Evolutionary conservation across 2,329 filamentous ascomycete genomes (phyloP), one percentile per base, ranked within the genome.

Genomic region (Neopestalotiopsis sp.): DNA sequence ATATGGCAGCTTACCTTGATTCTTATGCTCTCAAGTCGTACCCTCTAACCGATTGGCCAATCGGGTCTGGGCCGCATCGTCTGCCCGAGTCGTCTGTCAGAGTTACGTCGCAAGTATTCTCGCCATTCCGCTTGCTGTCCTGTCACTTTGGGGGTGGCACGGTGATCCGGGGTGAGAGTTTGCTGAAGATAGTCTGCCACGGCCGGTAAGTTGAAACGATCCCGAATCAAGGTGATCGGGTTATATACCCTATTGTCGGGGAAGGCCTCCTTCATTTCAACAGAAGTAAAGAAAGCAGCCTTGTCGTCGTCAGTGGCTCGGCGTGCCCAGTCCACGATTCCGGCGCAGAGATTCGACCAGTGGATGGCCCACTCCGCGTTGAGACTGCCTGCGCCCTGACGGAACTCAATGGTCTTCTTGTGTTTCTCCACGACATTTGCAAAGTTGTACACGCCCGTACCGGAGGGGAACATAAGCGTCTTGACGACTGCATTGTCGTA

Each of bases 371-470:
- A 62, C 4, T 62, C 59, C 3, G 5, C 32, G 13, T 62, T 62
- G 3, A 62, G 28, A 17, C 28, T 34, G 14, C 59, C 59, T 17
- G 59, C 59, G 4, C 30, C 59, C n/a, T 62, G 59, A 17, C 59
- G 59, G 20, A 62, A 62, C 32, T 62, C 59, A 13, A 62, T 62
- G 28, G 59, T 62, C 24, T 24, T 24, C 58, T 38, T 62, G 30
- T 4, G 13, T 38, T 14, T 13, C 10, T 62, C 20, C 3, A 20
- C 30, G 28, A 62, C 59, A 13, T 17, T 40, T 12, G 5, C 10
- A 9, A 62, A 38, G 34, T 40, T 62, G 34, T 62, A 62, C 14
- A 32, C 17, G 32, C 13, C 30, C 12, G 7, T 30, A 28, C 24
- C 17, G 24, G 24, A 28, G 24, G 24, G 24, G 10, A 14, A 30